phyloP scores from a whole-genome alignment of 2,329 filamentous ascomycete species.

The Alternaria arborescens region DNA sequence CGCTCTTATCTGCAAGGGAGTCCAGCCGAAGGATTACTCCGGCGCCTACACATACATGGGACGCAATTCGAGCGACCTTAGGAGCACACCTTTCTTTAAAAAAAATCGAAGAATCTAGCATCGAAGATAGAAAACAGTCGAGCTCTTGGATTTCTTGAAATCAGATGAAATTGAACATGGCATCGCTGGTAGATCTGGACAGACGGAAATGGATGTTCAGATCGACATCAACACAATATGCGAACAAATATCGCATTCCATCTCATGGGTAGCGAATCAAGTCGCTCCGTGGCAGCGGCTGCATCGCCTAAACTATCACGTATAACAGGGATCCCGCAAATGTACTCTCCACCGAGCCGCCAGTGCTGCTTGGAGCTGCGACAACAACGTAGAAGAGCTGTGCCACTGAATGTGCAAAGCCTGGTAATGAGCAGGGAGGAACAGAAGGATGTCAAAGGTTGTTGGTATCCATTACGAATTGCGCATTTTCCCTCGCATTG shows the following conservation, averaged over 20 bases:
- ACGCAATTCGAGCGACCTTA: neutral
- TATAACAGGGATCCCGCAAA: neutral
- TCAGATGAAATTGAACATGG: neutral
- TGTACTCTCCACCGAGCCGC: neutral
- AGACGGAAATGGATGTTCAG: neutral
- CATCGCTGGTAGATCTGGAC: neutral
- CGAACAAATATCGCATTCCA: neutral
- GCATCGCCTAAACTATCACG: neutral
- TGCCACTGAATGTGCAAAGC: neutral
- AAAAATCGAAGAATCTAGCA: too few relatives aligned
- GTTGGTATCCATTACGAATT: neutral
- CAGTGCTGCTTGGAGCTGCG: neutral
- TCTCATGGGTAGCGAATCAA: neutral
- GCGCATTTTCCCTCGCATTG: neutral
- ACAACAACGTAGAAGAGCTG: neutral
- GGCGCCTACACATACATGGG: neutral
- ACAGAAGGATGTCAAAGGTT: neutral
- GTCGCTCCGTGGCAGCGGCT: neutral
- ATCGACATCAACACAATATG: neutral
- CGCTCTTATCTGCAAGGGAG: neutral
- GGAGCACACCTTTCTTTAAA: too few relatives aligned
- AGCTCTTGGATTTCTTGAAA: neutral
- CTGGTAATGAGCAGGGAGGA: neutral
- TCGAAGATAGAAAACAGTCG: neutral
- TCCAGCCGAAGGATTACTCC: neutral